A percentile compares a stretch with the other conserved stretches of the same genome.
Conservation (phyloP, 768 basidiomycete species). For the Dentipellis sp. region DNA sequence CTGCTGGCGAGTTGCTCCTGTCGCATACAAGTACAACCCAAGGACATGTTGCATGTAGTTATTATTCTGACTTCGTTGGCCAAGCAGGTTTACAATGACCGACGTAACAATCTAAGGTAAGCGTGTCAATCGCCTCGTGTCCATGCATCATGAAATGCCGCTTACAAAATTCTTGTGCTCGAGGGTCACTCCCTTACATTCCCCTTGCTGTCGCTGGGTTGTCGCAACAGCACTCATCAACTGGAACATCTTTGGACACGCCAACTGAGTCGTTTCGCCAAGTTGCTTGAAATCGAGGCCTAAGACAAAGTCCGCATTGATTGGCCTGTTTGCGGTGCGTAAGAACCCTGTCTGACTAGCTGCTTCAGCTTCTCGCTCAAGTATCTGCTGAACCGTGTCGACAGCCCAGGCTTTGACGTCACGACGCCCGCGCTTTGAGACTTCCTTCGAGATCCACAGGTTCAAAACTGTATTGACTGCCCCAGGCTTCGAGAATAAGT, state of each 20-base stretch:
- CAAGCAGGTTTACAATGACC: neutral
- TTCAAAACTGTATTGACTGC: slow-evolving; percentile 15
- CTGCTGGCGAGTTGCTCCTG: slow-evolving; percentile 6
- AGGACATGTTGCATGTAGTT: slow-evolving; percentile 6
- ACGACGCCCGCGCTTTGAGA: slow-evolving; percentile 12
- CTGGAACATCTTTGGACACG: slow-evolving; percentile 10
- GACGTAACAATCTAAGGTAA: neutral
- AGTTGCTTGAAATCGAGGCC: slow-evolving; percentile 1
- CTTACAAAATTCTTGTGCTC: neutral
- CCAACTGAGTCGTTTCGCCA: neutral
- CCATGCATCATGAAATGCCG: neutral
- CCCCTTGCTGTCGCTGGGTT: neutral
- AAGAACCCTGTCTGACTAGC: slow-evolving; percentile 4
- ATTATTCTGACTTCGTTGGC: slow-evolving; percentile 8
- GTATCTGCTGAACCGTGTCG: slow-evolving; percentile 13
- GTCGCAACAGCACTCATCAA: slow-evolving; percentile 1
- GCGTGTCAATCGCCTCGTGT: neutral
- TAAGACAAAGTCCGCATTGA: slow-evolving; percentile 1
- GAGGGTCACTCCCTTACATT: neutral
- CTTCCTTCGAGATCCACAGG: slow-evolving; percentile 18
- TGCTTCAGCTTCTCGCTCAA: slow-evolving; percentile 7
- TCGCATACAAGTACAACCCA: slow-evolving; percentile 10
- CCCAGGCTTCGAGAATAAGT: slow-evolving; percentile 16
- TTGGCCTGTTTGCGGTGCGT: neutral
- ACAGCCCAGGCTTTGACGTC: slow-evolving; percentile 20